Evolutionary conservation across 2,329 filamentous ascomycete species (phyloP).

Genomic region (Teratosphaeria gauchensis): DNA sequence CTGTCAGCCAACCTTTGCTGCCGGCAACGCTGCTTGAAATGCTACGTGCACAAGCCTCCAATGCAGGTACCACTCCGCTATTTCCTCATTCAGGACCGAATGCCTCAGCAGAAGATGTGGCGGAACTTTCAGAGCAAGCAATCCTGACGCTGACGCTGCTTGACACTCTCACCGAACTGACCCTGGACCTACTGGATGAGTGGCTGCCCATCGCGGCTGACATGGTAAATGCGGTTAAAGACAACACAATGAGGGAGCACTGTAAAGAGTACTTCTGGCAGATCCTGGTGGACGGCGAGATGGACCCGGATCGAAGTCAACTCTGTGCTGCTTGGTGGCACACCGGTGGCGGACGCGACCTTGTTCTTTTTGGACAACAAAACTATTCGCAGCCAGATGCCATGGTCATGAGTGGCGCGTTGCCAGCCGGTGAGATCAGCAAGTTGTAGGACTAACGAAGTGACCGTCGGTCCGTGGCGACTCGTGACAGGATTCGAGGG

Average conservation of each 20-base stretch:
- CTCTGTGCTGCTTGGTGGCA: slow-evolving; percentile 84
- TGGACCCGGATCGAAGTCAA: slow-evolving; percentile 76
- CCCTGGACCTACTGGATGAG: slow-evolving; percentile 61
- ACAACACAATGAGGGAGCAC: slow-evolving; percentile 46
- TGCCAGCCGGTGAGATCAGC: slow-evolving; percentile 1
- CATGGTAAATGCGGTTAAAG: slow-evolving; percentile 53
- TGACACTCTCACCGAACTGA: slow-evolving; percentile 67
- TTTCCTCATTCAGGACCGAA: slow-evolving; percentile 30
- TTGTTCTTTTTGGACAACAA: slow-evolving; percentile 39
- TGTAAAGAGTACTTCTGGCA: slow-evolving; percentile 71
- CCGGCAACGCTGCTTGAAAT: slow-evolving; percentile 74
- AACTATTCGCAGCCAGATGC: neutral
- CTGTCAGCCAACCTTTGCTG: slow-evolving; percentile 64
- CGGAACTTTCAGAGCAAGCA: slow-evolving; percentile 63
- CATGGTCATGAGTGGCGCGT: slow-evolving; percentile 7
- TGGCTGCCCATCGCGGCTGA: slow-evolving; percentile 68
- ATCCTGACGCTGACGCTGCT: slow-evolving; percentile 67
- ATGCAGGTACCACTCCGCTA: slow-evolving; percentile 40
- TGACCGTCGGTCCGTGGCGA: neutral
- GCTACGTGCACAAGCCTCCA: slow-evolving; percentile 54
- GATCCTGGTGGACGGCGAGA: slow-evolving; percentile 67
- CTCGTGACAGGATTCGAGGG: neutral
- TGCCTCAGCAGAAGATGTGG: slow-evolving; percentile 10
- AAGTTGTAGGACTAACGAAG: slow-evolving; percentile 4
- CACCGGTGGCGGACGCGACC: slow-evolving; percentile 49